Base-by-base conservation (phyloP, 192 early-diverging fungal species). In the Umbelopsis vinacea region DNA sequence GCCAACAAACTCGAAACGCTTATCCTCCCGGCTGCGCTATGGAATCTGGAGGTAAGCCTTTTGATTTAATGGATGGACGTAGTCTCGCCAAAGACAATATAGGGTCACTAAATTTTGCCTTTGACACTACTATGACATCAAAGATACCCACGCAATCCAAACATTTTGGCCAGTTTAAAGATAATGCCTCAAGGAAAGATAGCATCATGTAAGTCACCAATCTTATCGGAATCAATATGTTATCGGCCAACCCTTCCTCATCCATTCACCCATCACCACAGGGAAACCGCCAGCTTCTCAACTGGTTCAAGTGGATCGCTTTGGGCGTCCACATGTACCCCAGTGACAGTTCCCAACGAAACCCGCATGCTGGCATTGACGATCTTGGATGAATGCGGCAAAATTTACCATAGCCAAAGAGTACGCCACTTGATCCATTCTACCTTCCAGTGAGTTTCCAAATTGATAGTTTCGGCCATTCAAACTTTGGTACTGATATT, bases 351-450 rank as follows among this genome's bases (percentile, higher is more conserved):
- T 3, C 57, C 57, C 11, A 63, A 63, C 12, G 57, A 63, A 35
- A 37, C 57, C 17, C 29, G 57, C 4, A 63, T 63, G 57, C 17
- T 63, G 3, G 57, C 57, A 17, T 6, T 63, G 33, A 63, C 33
- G 26, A 63, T 63, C 35, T 8, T 63, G 57, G 33, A 63, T 37
- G 57, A 29, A 38, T 63, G 57, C n/a, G 57, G 57, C 29, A 63
- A 63, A 12, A 26, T 63, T 17, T 63, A 63, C 12, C 29, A 35
- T 19, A 63, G 26, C n/a, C 57, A 63, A 37, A 29, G 57, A 35
- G 57, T 63, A 17, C 57, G 57, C 0, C 57, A 63, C 12, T 14
- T 63, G 57, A 63, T 63, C 57, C 57, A 63, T 11, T 37, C 57
- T 33, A 63, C 57, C 11, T 37, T 63, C 15, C 17, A 35, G 57